Conservation (phyloP, 2,329 filamentous ascomycete genomes). For the Onygenales sp. region DNA sequence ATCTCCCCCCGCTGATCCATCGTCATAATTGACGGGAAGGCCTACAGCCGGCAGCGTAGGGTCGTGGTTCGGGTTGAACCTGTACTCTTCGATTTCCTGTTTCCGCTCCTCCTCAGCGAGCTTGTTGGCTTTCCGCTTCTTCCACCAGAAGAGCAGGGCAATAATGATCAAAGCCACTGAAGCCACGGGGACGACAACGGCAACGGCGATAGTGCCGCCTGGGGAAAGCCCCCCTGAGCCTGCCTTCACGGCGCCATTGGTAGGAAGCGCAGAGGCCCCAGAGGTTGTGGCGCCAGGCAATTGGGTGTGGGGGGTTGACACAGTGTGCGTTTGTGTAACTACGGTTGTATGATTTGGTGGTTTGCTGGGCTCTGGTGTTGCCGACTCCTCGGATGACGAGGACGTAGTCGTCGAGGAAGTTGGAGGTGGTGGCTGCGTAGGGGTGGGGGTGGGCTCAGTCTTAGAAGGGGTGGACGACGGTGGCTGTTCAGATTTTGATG, state of each 20-base stretch:
- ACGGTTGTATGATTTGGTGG: conserved; percentile 13
- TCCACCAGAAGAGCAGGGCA: conserved; percentile 73
- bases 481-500: not conserved
- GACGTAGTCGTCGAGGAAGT: conserved; percentile 7
- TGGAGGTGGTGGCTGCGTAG: conserved; percentile 4
- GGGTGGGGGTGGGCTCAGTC: conserved; percentile 2
- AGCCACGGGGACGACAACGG: conserved; percentile 86
- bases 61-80: conserved; percentile 95
- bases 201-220: conserved; percentile 72
- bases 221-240: conserved; percentile 30
- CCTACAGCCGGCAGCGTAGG: conserved; percentile 60
- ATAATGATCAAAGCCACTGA: conserved; percentile 74
- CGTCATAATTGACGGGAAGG: conserved; percentile 36
- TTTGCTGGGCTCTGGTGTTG: not conserved
- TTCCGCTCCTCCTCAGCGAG: conserved; percentile 76
- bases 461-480: not conserved
- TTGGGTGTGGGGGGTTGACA: conserved; percentile 11
- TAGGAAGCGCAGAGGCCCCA: conserved; percentile 16
- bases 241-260: conserved; percentile 16
- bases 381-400: not conserved
- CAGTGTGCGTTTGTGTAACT: conserved; percentile 15
- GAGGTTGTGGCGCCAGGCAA: conserved; percentile 15
- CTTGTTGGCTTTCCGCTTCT: conserved; percentile 76
- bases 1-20: conserved; percentile 66
- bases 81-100: conserved; percentile 96